Base-by-base conservation (phyloP, 108 stramenopile species). In the Pinguiococcus pyrenoidosus region DNA sequence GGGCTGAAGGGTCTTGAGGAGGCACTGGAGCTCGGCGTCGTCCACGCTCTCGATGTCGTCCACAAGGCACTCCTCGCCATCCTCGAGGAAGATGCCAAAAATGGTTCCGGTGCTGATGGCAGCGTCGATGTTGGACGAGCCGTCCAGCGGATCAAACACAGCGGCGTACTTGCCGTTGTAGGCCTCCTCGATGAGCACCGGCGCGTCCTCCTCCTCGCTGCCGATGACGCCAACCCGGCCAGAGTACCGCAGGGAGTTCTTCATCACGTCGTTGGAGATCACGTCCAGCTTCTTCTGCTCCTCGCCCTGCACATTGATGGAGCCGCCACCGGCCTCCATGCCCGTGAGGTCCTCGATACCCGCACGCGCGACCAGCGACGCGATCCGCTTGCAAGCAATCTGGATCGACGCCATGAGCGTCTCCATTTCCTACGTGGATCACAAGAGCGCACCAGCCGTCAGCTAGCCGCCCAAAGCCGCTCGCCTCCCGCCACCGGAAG, bases 121-220 rank as follows among this genome's bases (percentile, higher is more conserved):
- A 44, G 86, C 86, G 53, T 89, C 90, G 44, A 89, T 82, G 52
- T 89, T 87, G 18, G 79, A 83, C 14, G 80, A 81, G 32, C 90
- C 90, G 64, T 92, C 90, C 39, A 92, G 69, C n/a, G 90, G 90
- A 72, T 92, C 90, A 49, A 81, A 86, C 34, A 75, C 79, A 2
- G 83, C 69, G 7, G 80, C 78, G 56, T 82, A 82, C 50, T 68
- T 65, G 49, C 49, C 34, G 59, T 55, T 60, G 21, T 51, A 59
- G 12, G 64, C 64, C n/a, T 64, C 63, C 49, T 72, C 59, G 20
- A 74, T 23, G 47, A 69, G 49, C 28, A 85, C 67, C 23, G 72
- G 72, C 20, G 38, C 37, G 54, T 81, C 80, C 61, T 85, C 83
- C 57, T 82, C 81, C 54, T 73, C 72, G 26, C 42, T 54, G 32